Conservation (phyloP, 2,329 filamentous ascomycete species). For the Verticillium klebahnii region DNA sequence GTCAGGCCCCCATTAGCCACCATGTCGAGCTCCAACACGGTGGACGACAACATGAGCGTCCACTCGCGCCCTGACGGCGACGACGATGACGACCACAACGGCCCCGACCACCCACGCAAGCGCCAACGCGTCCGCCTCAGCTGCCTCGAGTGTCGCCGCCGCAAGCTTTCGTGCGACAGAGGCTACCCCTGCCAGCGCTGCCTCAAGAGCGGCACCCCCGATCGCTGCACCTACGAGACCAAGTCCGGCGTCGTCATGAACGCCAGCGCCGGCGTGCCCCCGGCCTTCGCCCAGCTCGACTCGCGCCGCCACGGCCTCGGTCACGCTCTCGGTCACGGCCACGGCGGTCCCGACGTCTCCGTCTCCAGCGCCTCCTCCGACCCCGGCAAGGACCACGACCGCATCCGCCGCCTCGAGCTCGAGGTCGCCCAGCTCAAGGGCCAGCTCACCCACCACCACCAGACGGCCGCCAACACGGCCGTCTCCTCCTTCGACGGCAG, state of each 20-base stretch:
- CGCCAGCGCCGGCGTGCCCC: conserved; percentile 38
- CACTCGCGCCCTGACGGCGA: conserved; percentile 13
- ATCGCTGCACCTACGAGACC: conserved; percentile 56
- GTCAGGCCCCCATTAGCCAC: neutral
- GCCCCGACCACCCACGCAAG: conserved; percentile 43
- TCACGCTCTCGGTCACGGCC: conserved; percentile 10
- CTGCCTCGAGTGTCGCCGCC: conserved; percentile 55
- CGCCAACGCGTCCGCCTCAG: conserved; percentile 55
- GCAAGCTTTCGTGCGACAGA: conserved; percentile 58
- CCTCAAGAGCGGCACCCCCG: conserved; percentile 57
- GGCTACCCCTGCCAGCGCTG: conserved; percentile 59
- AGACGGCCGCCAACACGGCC: conserved; percentile 5
- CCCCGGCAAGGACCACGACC: conserved; percentile 46
- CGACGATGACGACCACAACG: conserved; percentile 20
- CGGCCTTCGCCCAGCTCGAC: conserved; percentile 37
- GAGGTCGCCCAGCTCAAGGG: conserved; percentile 54
- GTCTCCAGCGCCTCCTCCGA: conserved; percentile 29
- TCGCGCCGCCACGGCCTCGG: conserved; percentile 24
- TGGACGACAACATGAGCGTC: conserved; percentile 18
- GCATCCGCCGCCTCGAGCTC: conserved; percentile 54
- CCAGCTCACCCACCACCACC: conserved; percentile 37
- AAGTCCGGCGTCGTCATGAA: conserved; percentile 47
- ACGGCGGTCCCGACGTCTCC: conserved; percentile 15
- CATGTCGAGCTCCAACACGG: conserved; percentile 14
- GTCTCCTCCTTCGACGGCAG: conserved; percentile 44